These are phyloP conservation scores for Plasmodium coatneyi DNA, from an alignment of 169 alveolate species.

Conservation along the genomic window DNA sequence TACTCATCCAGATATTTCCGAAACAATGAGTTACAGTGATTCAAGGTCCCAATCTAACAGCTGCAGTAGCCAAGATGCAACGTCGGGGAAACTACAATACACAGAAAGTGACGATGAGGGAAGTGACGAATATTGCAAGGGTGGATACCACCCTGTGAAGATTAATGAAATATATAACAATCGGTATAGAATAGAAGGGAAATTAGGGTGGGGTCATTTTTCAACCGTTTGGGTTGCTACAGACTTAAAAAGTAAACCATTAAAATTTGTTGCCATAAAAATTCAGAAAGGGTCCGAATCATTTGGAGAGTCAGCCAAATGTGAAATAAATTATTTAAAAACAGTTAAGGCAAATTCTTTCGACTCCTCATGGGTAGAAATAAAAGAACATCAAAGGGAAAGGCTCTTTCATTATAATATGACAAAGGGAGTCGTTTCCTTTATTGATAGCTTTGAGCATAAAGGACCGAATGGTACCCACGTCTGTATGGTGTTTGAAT, in stretches of 20 bases:
- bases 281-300: slow-evolving; percentile 97
- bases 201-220: slow-evolving; percentile 99
- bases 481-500: slow-evolving; percentile 98
- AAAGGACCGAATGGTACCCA: slow-evolving; percentile 98
- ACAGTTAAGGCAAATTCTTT: slow-evolving; percentile 87
- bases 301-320: slow-evolving; percentile 98
- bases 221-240: slow-evolving; percentile 99
- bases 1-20: not conserved
- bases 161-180: slow-evolving; percentile 94
- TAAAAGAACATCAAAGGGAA: slow-evolving; percentile 77
- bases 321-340: slow-evolving; percentile 96
- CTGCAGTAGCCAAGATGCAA: slow-evolving; percentile 61
- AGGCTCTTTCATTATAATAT: slow-evolving; percentile 77
- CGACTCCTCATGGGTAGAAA: slow-evolving; percentile 85
- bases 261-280: slow-evolving; percentile 96
- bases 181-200: slow-evolving; percentile 96
- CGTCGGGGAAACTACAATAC: slow-evolving; percentile 64
- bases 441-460: slow-evolving; percentile 94
- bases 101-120: slow-evolving; percentile 76
- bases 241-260: slow-evolving; percentile 88
- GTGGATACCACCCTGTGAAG: slow-evolving; percentile 97
- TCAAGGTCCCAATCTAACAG: slow-evolving; percentile 42
- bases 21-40: slow-evolving; percentile 56
- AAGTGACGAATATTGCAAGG: slow-evolving; percentile 76
- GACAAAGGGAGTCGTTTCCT: slow-evolving; percentile 93